These are phyloP conservation scores for Torulaspora microellipsoides DNA, from an alignment of 805 yeast genomes.

Conservation along the genomic window DNA sequence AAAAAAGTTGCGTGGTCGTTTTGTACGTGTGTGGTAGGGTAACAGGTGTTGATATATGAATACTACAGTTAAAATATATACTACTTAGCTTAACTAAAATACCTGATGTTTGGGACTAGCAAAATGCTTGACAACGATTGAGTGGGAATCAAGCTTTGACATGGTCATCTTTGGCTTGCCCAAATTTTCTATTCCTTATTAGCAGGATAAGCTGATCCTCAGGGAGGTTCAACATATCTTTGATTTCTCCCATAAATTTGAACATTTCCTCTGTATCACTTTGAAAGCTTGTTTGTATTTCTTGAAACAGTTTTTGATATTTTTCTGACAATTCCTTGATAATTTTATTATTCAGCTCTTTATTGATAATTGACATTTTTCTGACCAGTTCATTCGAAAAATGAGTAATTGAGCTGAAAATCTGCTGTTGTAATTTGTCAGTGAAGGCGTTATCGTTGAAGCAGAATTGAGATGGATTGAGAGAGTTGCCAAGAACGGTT, in stretches of 20 bases:
- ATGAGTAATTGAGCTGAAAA: constrained; percentile 31
- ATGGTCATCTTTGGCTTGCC: not conserved
- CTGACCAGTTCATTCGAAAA: constrained; percentile 36
- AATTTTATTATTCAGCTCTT: constrained; percentile 36
- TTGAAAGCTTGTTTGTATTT: constrained; percentile 34
- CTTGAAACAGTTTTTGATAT: constrained; percentile 33
- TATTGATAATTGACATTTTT: constrained; percentile 36
- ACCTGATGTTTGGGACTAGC: no score
- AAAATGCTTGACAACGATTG: no score
- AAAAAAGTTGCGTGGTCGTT: constrained; percentile 17
- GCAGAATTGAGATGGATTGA: constrained; percentile 5
- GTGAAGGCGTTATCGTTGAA: constrained; percentile 31
- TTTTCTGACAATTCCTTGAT: constrained; percentile 34
- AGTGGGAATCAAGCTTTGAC: no score
- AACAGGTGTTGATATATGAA: not conserved
- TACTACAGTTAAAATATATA: no score
- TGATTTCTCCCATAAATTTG: constrained; percentile 34
- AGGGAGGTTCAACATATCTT: constrained; percentile 35
- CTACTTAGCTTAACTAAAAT: no score
- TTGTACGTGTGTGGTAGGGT: constrained; percentile 11
- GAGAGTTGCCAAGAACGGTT: constrained; percentile 10
- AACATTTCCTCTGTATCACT: constrained; percentile 38
- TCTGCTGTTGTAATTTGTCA: constrained; percentile 36
- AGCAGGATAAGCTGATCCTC: constrained; percentile 33
- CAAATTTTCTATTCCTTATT: constrained; percentile 25